Conservation (phyloP, 2,329 filamentous ascomycete species). For the Neonectria punicea region DNA sequence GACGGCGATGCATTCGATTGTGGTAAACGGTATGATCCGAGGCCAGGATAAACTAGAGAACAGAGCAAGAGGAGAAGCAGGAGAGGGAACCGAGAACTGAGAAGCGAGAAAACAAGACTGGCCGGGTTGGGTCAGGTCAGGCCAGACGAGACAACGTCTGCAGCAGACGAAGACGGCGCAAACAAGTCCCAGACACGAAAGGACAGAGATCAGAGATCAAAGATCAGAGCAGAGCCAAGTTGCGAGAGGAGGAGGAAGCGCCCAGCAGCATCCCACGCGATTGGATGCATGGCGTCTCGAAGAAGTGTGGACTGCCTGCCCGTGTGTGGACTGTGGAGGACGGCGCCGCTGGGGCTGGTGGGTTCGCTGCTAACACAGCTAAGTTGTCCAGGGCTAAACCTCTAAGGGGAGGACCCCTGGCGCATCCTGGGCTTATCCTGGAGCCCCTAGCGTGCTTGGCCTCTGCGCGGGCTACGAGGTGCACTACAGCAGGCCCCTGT, state of each 20-base stretch:
- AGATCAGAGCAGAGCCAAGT: constrained; percentile 15
- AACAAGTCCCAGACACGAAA: constrained; percentile 35
- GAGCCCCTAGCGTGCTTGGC: constrained; percentile 31
- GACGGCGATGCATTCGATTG: not conserved
- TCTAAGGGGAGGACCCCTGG: constrained; percentile 33
- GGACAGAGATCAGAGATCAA: constrained; percentile 28
- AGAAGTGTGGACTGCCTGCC: constrained; percentile 28
- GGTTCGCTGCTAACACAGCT: constrained; percentile 32
- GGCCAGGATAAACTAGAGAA: not conserved
- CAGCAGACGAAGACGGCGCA: constrained; percentile 31
- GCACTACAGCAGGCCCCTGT: constrained; percentile 27
- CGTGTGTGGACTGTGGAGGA: constrained; percentile 34
- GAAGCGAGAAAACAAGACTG: too few species aligned
- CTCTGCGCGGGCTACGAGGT: constrained; percentile 25
- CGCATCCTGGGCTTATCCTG: constrained; percentile 32
- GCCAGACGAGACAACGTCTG: constrained; percentile 13
- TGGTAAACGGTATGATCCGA: constrained; percentile 1
- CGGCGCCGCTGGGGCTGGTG: constrained; percentile 29
- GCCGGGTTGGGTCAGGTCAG: not conserved
- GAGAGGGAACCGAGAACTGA: not conserved
- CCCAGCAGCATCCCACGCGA: constrained; percentile 26
- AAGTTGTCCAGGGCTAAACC: not conserved
- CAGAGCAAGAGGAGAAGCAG: constrained; percentile 15
- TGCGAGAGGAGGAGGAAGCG: constrained; percentile 39
- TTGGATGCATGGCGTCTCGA: constrained; percentile 46